Percentiles rank a stretch among this genome's conserved stretches.
These are phyloP conservation scores for Annulohypoxylon nitens DNA, from an alignment of 495 filamentous ascomycete genomes.

Conservation along the genomic window DNA sequence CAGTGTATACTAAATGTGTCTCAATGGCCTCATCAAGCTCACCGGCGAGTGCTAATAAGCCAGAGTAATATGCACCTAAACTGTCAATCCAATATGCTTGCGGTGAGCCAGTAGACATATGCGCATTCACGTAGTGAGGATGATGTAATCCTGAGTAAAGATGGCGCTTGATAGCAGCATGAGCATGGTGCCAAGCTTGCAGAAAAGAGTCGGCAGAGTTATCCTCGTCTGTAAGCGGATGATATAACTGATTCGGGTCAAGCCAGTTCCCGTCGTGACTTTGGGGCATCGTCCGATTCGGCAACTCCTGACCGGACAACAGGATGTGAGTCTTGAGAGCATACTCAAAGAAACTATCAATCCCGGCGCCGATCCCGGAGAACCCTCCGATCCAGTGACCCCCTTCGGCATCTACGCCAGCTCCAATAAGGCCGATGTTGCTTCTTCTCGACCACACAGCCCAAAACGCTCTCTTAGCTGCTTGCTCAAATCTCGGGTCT, in stretches of 20 bases:
- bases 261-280: conserved; percentile 55
- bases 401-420: conserved; percentile 91
- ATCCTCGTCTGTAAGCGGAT: conserved; percentile 71
- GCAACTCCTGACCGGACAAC: conserved; percentile 76
- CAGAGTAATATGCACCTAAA: conserved; percentile 93
- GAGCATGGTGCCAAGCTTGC: conserved; percentile 86
- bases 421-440: conserved; percentile 86
- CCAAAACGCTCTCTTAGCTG: conserved; percentile 94
- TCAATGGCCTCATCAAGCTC: conserved; percentile 91
- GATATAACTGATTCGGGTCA: conserved; percentile 68
- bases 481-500: conserved; percentile 85
- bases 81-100: conserved; percentile 95
- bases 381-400: conserved; percentile 90
- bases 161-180: conserved; percentile 87
- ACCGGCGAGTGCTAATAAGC: conserved; percentile 86
- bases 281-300: conserved; percentile 60
- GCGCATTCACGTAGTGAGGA: conserved; percentile 91
- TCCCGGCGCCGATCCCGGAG: conserved; percentile 92
- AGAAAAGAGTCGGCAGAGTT: conserved; percentile 83
- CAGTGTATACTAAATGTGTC: conserved; percentile 88
- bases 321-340: conserved; percentile 93
- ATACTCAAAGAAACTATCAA: conserved; percentile 99
- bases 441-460: conserved; percentile 91
- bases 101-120: conserved; percentile 82
- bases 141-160: conserved; percentile 79